phyloP scores from a whole-genome alignment of 2,329 filamentous ascomycete genomes.

The Pseudodiploospora longispora region DNA sequence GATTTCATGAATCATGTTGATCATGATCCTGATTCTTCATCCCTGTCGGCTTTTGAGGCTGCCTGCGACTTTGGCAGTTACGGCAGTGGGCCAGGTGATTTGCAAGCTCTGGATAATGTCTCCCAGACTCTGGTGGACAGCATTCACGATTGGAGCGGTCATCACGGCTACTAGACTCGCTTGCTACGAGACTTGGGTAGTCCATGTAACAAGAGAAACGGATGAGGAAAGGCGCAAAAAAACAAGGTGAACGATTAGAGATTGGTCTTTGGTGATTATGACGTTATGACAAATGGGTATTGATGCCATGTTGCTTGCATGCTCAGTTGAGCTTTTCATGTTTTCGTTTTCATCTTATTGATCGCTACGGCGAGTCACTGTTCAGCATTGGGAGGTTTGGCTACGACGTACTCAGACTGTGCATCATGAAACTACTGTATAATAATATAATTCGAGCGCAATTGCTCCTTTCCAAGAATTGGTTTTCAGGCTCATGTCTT shows the following conservation, averaged over 20 bases:
- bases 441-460: too few species aligned
- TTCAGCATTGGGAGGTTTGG: too few species aligned
- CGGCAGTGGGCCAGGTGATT: slow-evolving; percentile 20
- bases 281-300: slow-evolving; percentile 7
- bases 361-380: too few species aligned
- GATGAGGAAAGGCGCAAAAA: neutral
- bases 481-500: too few species aligned
- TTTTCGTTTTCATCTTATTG: neutral
- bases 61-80: slow-evolving; percentile 32
- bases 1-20: slow-evolving; percentile 21
- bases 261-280: slow-evolving; percentile 2
- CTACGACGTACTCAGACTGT: too few species aligned
- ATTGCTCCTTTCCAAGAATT: too few species aligned
- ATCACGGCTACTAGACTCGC: slow-evolving; percentile 16
- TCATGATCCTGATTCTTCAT: slow-evolving; percentile 21
- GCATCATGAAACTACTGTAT: too few species aligned
- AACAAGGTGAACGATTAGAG: neutral
- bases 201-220: too few species aligned
- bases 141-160: slow-evolving; percentile 22
- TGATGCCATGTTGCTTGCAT: neutral
- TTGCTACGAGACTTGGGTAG: too few species aligned
- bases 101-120: slow-evolving; percentile 18
- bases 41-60: slow-evolving; percentile 32
- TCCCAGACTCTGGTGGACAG: slow-evolving; percentile 19
- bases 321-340: neutral